phyloP scores from a whole-genome alignment of 441 rosid genomes.

The Erodium trifolium region DNA sequence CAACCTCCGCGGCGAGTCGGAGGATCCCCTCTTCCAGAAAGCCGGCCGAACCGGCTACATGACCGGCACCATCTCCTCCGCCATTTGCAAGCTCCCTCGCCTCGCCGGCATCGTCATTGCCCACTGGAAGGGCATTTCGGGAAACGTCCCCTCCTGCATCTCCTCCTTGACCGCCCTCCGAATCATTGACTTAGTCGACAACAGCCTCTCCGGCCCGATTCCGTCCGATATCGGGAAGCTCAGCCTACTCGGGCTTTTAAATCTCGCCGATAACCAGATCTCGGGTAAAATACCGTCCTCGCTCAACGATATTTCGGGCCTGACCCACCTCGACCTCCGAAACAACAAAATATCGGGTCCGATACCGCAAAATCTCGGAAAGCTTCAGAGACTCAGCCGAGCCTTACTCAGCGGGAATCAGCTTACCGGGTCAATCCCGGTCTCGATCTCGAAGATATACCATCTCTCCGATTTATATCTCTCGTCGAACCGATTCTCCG shows the following conservation, averaged over 20 bases:
- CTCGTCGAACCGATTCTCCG: conserved; percentile 52
- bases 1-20: conserved; percentile 62
- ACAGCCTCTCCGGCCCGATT: conserved; percentile 50
- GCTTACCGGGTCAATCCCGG: conserved; percentile 48
- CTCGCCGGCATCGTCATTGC: conserved; percentile 59
- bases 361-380: conserved; percentile 46
- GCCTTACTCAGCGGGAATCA: conserved; percentile 65
- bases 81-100: conserved; percentile 39
- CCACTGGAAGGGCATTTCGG: conserved; percentile 88
- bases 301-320: conserved; percentile 45
- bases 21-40: conserved; percentile 49
- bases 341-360: conserved; percentile 53
- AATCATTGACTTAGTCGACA: conserved; percentile 62
- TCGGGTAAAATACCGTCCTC: conserved; percentile 58
- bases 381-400: conserved; percentile 60
- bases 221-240: conserved; percentile 57
- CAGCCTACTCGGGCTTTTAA: conserved; percentile 41
- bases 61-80: conserved; percentile 53
- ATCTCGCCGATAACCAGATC: conserved; percentile 29
- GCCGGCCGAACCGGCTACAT: conserved; percentile 49
- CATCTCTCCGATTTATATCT: conserved; percentile 79
- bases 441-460: conserved; percentile 49
- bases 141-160: conserved; percentile 60
- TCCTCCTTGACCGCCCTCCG: conserved; percentile 56
- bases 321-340: conserved; percentile 78